Conservation (phyloP, 805 yeast genomes). For the Candida sithepensis region DNA sequence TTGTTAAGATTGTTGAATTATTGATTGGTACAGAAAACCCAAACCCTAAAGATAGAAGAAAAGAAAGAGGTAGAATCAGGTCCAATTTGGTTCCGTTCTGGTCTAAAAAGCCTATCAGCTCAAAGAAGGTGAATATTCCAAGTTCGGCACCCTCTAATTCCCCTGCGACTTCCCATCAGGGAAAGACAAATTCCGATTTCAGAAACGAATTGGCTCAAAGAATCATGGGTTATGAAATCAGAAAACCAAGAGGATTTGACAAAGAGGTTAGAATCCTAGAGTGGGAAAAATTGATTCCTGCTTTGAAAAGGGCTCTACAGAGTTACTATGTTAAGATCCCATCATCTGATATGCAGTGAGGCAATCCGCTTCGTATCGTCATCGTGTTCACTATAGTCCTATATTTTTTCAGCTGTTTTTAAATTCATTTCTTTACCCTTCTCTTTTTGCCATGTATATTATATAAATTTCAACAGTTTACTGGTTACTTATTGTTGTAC, state of each 20-base stretch:
- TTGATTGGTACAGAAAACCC: conserved; percentile 47
- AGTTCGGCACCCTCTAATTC: conserved; percentile 9
- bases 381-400: neutral
- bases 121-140: conserved; percentile 30
- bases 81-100: conserved; percentile 66
- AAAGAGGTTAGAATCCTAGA: conserved; percentile 60
- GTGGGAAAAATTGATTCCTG: conserved; percentile 59
- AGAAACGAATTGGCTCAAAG: conserved; percentile 57
- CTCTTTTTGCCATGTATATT: neutral
- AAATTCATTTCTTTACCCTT: neutral
- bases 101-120: conserved; percentile 56
- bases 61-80: conserved; percentile 64
- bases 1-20: conserved; percentile 60
- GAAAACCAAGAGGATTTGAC: conserved; percentile 67
- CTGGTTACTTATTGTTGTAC: neutral
- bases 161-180: conserved; percentile 1
- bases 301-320: conserved; percentile 59
- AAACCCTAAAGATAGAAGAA: conserved; percentile 50
- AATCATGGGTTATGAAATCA: conserved; percentile 58
- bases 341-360: neutral
- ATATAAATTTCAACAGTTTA: neutral
- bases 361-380: neutral
- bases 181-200: conserved; percentile 32
- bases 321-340: conserved; percentile 63
- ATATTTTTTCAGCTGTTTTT: neutral